A percentile compares a stretch with the other conserved stretches of the same genome.
Evolutionary conservation across 768 basidiomycete genomes (phyloP).

Genomic region (Rhodotorula graminis): DNA sequence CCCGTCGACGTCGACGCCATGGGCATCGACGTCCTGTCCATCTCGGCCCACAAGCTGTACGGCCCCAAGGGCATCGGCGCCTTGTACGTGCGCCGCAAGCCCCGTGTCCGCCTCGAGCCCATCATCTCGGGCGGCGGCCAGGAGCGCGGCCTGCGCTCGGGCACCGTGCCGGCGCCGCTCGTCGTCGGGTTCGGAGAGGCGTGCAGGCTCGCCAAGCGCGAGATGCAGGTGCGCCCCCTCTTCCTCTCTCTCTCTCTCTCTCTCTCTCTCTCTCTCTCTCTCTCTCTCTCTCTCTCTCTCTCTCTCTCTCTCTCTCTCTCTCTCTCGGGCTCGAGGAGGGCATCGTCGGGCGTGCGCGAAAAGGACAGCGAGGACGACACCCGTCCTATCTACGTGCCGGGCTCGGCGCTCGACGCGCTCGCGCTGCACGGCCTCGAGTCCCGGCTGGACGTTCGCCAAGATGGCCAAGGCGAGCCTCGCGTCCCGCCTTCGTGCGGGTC

Average conservation of each 20-base stretch:
- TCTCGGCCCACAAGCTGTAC: conserved; percentile 96
- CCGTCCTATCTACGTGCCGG: background rate
- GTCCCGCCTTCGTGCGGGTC: background rate
- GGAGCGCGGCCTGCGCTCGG: conserved; percentile 88
- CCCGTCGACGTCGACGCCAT: conserved; percentile 87
- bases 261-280: conserved; percentile 23
- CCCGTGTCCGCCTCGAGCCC: conserved; percentile 88
- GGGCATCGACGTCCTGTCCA: conserved; percentile 92
- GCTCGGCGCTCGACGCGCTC: background rate
- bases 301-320: too few relatives aligned
- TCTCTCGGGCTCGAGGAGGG: background rate
- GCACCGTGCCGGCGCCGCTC: conserved; percentile 83
- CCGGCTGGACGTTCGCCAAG: background rate
- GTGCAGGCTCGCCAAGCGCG: conserved; percentile 78
- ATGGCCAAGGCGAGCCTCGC: conserved; percentile 24
- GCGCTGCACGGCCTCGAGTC: too few relatives aligned
- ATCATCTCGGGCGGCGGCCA: conserved; percentile 94
- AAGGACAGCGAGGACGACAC: conserved; percentile 8
- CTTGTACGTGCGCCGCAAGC: conserved; percentile 84
- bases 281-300: conserved; percentile 22
- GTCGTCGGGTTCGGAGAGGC: conserved; percentile 93
- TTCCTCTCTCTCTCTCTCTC: conserved; percentile 21
- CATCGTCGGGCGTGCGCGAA: too few relatives aligned
- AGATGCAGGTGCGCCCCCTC: conserved; percentile 75
- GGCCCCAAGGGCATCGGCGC: conserved; percentile 96